Base-by-base conservation (phyloP, 106 monocot species). In the Apostasia shenzhenica region DNA sequence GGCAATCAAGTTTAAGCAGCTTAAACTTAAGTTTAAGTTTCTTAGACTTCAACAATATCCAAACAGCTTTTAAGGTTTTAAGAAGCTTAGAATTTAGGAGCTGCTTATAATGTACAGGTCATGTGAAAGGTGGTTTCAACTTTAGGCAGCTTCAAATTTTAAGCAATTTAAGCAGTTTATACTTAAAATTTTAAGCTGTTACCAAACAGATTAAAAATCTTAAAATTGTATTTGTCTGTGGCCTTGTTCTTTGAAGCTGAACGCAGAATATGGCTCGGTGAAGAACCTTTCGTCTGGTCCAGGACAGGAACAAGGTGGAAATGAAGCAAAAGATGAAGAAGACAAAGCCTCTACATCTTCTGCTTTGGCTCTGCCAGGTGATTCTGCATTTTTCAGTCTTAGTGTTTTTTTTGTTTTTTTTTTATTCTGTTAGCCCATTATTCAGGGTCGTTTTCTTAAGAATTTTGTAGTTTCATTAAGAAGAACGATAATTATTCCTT, bases 201-300 rank as follows among this genome's bases (percentile, higher is more conserved):
- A 26, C 26, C 0, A 26, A 26, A 26, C 26, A 26, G 26, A 26
- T 26, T 26, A 26, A 26, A 26, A 26, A 26, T 26, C 26, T 65
- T 58, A 49, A 52, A 54, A 6, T 14, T 71, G 73, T 41, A 59
- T 45, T 54, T 68, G 12, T 49, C 43, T 59, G 14, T 2, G 1
- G 6, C 8, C 55, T 39, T 45, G 44, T 72, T 53, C 2, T 63
- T 75, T 50, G 69, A 72, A 97, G 95, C 50, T 97, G 58, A 75
- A 82, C 57, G 80, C 84, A 5, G 95, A 97, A 62, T 97, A 89
- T 76, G 89, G 81, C n/a, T 69, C 69, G 5, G 86, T 84, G 65
- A 89, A 79, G 78, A 74, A 79, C 53, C 54, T 82, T 59, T 54
- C 80, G 5, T 61, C 47, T 14, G 79, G 84, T 52, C 75, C 75